Evolutionary conservation across 352 stramenopile species (phyloP), one percentile per base, ranked within the genome.

Genomic region (Phytophthora tubulina): DNA sequence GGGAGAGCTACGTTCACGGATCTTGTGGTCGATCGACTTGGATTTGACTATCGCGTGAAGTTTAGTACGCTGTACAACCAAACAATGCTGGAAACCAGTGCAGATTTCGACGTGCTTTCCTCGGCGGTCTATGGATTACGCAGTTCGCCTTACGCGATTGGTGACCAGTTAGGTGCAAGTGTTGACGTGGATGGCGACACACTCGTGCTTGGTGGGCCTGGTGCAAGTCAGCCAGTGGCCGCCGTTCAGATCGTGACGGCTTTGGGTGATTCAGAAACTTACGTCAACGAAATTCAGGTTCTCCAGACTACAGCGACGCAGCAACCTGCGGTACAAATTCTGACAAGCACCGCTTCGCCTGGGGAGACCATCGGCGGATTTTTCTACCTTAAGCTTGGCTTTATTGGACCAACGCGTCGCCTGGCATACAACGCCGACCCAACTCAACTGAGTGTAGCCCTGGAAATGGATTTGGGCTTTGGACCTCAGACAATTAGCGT

Each of bases 401-500:
- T 60, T 35, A 75, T 91, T 33, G 86, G 86, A 0, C 76, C 81
- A 2, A 90, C 88, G 8, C 82, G 88, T 2, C 71, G 85, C 1
- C 10, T 96, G 21, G 80, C 84, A 17, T 91, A 80, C 48, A 88
- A 94, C 57, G 90, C 89, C 58, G 87, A 96, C 38, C 75, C 78
- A 0, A 80, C 64, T 1, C 87, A 96, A 57, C 35, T 96, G 4
- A 78, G 78, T 3, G 82, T 95, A 1, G 86, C 88, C 1, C 48
- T 96, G 6, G 84, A 96, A 51, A 71, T 93, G 13, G 89, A 95
- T 63, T 72, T 96, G n/a, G 85, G 85, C 1, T 90, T 95, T 61
- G 82, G 75, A 0, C 65, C 75, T 21, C 73, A 91, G 27, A 90
- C 83, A 14, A 78, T 94, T 7, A 75, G 67, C 36, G 85, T 96